Base-by-base conservation (phyloP, 1,139 yeast genomes). In the Candida neerlandica region DNA sequence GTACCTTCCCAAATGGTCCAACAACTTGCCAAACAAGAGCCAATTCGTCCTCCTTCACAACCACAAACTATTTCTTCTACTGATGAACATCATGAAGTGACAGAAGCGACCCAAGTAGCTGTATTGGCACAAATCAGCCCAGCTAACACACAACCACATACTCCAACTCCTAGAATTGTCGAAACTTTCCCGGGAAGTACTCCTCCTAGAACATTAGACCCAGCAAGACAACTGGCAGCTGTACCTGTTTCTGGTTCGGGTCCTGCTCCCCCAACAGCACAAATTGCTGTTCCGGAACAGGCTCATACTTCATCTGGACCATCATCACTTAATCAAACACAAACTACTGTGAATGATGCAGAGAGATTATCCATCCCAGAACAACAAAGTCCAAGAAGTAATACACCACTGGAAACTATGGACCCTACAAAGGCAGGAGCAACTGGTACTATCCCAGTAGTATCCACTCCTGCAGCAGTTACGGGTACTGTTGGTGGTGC, bases 251-350 rank as follows among this genome's bases (percentile, higher is more conserved):
- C 30, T 32, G 23, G 46, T 7, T 37, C 14, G 12, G 30, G 35
- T n/a, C 51, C 55, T 19, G 43, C 51, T 4, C 57, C 50, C 15
- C 44, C 55, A 30, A 51, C 61, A n/a, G 70, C 71, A 5, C 48
- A 61, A 6, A 60, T 73, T 45, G 49, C 85, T 12, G 77, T 81
- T 60, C 91, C 91, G 9, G 86, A 84, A 57, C 89, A 84, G 55
- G 90, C 89, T 0, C 89, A 86, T 59, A 84, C 88, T 2, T 75
- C 86, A 0, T 51, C 58, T 27, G 54, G 61, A 6, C 55, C 58
- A 38, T 46, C 61, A 43, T 49, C 60, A 1, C 55, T 56, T 34
- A 50, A 52, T 42, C 56, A 61, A 46, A 48, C 63, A 1, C 58
- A 53, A 32, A 51, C 65, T 3, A 53, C 63, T 15, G 50, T 58